Evolutionary conservation across 331 rosid species (phyloP).

Genomic region (Acacia concinna): DNA sequence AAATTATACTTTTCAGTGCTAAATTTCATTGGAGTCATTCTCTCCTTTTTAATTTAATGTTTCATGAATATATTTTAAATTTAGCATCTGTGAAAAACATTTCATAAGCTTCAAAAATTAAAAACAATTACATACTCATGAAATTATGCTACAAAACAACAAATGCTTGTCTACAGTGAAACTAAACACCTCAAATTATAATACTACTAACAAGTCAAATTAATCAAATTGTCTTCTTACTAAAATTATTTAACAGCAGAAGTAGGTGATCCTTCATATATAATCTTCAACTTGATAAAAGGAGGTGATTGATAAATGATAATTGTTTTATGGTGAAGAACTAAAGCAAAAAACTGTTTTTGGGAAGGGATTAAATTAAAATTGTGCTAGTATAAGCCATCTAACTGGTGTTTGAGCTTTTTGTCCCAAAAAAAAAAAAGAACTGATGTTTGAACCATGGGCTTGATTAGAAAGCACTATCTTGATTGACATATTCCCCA

Average conservation of each 20-base stretch:
- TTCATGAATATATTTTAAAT: neutral
- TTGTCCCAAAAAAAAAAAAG: too few relatives aligned
- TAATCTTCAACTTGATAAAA: neutral
- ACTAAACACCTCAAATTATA: neutral
- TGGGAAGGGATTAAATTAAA: neutral
- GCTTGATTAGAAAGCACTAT: conserved; percentile 17
- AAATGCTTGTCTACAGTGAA: neutral
- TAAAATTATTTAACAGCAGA: neutral
- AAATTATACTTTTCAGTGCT: too few relatives aligned
- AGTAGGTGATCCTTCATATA: neutral
- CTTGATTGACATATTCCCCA: neutral
- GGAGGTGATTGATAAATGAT: neutral
- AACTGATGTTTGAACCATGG: conserved; percentile 4
- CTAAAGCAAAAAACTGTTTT: neutral
- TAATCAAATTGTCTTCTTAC: neutral
- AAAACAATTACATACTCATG: too few relatives aligned
- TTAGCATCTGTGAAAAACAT: neutral
- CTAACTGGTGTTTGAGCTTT: neutral
- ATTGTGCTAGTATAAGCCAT: neutral
- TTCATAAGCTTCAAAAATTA: neutral
- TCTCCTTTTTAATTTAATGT: too few relatives aligned
- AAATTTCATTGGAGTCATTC: too few relatives aligned
- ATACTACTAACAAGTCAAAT: neutral
- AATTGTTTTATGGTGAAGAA: neutral
- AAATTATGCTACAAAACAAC: neutral